Conservation (phyloP, 2,329 filamentous ascomycete species). For the Lachnellula subtilissima region DNA sequence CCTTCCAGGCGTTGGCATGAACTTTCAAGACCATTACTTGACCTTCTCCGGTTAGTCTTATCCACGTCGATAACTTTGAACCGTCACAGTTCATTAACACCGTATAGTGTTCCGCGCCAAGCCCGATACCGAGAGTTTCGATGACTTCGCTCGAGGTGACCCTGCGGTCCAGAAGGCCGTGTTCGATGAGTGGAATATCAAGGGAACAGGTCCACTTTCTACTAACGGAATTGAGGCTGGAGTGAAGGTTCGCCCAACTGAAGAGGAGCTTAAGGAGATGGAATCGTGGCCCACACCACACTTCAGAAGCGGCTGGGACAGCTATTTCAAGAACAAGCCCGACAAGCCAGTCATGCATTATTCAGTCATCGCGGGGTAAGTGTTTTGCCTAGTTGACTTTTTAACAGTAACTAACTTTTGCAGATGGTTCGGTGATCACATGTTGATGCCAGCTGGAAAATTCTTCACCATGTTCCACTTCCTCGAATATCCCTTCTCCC, state of each 20-base stretch:
- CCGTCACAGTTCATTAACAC: background rate
- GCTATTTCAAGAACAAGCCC: slow-evolving; percentile 78
- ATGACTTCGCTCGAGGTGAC: slow-evolving; percentile 72
- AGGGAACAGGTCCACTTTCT: slow-evolving; percentile 58
- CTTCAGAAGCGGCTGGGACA: slow-evolving; percentile 72
- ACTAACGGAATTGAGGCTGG: slow-evolving; percentile 40
- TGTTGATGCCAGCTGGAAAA: slow-evolving; percentile 48
- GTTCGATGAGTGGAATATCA: slow-evolving; percentile 72
- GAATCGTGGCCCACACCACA: slow-evolving; percentile 65
- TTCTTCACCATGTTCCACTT: slow-evolving; percentile 52
- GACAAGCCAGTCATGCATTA: slow-evolving; percentile 89
- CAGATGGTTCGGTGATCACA: slow-evolving; percentile 54
- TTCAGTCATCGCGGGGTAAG: slow-evolving; percentile 62
- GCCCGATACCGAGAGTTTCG: slow-evolving; percentile 67
- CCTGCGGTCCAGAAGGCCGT: slow-evolving; percentile 67
- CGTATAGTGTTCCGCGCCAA: slow-evolving; percentile 27
- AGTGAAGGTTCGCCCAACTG: slow-evolving; percentile 52
- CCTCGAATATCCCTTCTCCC: slow-evolving; percentile 56
- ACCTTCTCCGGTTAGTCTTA: slow-evolving; percentile 37
- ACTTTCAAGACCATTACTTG: slow-evolving; percentile 54
- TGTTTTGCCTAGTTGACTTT: slow-evolving; percentile 32
- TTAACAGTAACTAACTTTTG: slow-evolving; percentile 25
- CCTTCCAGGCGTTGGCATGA: slow-evolving; percentile 48
- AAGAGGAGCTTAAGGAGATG: slow-evolving; percentile 49
- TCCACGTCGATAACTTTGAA: background rate